Percentiles rank a stretch among this genome's conserved stretches.
These are phyloP conservation scores for Hansfordia pulvinata DNA, from an alignment of 2,329 filamentous ascomycete genomes.

Conservation along the genomic window DNA sequence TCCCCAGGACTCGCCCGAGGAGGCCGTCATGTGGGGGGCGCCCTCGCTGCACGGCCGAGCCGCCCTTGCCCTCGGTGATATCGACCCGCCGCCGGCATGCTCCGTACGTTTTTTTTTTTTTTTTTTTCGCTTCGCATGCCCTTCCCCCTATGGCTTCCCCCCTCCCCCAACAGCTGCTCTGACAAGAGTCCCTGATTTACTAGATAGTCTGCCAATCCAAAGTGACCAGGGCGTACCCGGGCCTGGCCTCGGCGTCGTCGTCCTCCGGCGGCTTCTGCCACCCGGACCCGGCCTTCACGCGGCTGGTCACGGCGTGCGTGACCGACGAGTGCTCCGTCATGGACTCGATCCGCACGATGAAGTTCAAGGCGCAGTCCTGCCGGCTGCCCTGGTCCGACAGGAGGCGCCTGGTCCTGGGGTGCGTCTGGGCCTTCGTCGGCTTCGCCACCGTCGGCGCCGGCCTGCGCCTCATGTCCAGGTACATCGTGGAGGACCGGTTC, in stretches of 20 bases:
- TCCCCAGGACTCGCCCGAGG: no score
- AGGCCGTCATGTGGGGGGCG: no score
- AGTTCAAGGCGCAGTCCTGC: conserved; percentile 2
- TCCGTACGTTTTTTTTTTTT: no score
- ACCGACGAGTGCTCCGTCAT: conserved; percentile 1
- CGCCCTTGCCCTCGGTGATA: no score
- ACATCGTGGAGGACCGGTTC: neutral
- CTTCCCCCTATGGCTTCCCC: no score
- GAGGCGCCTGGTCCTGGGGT: neutral
- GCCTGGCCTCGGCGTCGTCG: neutral
- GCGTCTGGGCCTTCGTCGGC: neutral
- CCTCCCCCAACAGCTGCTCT: no score
- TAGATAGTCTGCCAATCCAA: no score
- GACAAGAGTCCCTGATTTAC: no score
- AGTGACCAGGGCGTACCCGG: conserved; percentile 1
- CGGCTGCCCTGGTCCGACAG: neutral
- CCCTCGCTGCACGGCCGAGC: no score
- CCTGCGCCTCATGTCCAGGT: conserved; percentile 1
- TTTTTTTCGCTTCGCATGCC: no score
- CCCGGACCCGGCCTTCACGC: neutral
- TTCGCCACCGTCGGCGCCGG: neutral
- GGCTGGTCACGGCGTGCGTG: neutral
- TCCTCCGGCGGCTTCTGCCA: neutral
- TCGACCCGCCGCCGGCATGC: no score
- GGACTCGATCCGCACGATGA: conserved; percentile 1